Conservation (phyloP, 139 green algal genomes). For the Nannochloris sp. region DNA sequence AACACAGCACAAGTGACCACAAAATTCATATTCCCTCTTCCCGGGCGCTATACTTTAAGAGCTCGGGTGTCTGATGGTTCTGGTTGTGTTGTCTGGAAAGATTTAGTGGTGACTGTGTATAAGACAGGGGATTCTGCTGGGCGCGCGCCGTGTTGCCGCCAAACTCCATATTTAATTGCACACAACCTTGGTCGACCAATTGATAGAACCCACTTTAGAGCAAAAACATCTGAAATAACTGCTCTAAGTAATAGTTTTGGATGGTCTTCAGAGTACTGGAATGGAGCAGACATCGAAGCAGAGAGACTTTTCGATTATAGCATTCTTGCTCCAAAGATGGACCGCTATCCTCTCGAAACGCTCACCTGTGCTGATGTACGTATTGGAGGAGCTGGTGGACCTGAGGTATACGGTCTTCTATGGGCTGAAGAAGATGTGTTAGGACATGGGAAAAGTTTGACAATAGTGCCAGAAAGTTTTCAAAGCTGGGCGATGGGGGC, state of each 20-base stretch:
- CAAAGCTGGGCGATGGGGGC: not conserved
- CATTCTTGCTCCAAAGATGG: constrained; percentile 29
- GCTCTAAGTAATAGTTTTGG: constrained; percentile 12
- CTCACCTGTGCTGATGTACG: not conserved
- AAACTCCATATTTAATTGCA: not conserved
- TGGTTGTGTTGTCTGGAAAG: no score
- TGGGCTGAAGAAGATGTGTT: not conserved
- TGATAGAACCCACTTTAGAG: constrained; percentile 24
- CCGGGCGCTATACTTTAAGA: constrained; percentile 36
- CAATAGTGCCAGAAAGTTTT: not conserved
- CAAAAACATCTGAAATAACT: not conserved
- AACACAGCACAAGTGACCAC: no score
- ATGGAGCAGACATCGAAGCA: constrained; percentile 43
- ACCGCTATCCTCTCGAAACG: not conserved
- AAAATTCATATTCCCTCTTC: no score
- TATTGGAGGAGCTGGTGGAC: not conserved
- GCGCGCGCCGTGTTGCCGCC: not conserved
- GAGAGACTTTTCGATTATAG: constrained; percentile 64
- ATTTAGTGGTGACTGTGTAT: constrained; percentile 23
- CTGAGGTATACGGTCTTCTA: not conserved
- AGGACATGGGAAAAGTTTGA: not conserved
- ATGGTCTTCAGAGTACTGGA: constrained; percentile 18
- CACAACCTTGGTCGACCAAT: constrained; percentile 31
- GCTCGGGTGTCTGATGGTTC: constrained; percentile 11
- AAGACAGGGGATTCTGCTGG: not conserved